Percentiles rank a stretch among this genome's conserved stretches.
These are phyloP conservation scores for Eimeria acervulina DNA, from an alignment of 169 alveolate species.

Conservation along the genomic window DNA sequence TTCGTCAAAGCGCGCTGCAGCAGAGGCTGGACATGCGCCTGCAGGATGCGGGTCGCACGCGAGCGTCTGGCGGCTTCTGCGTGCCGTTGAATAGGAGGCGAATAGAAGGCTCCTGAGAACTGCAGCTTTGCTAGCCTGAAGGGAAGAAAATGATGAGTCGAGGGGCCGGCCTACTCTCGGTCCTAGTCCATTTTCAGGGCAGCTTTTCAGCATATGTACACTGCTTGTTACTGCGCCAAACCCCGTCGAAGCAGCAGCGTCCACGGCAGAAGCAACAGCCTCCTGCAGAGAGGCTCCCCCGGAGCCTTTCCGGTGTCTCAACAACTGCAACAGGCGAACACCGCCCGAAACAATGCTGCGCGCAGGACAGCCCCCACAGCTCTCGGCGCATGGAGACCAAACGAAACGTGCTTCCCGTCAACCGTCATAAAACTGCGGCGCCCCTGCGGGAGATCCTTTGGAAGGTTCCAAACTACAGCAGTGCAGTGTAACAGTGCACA, in stretches of 20 bases:
- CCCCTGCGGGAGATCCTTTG: background rate
- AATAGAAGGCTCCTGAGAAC: background rate
- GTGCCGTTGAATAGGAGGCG: background rate
- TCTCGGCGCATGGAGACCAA: background rate
- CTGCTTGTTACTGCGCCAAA: background rate
- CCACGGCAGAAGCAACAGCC: conserved; percentile 33
- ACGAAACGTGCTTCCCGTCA: background rate
- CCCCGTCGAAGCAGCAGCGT: conserved; percentile 26
- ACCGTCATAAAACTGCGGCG: background rate
- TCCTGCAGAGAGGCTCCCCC: background rate
- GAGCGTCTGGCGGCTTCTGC: background rate
- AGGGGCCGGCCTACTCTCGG: background rate
- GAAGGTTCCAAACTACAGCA: background rate
- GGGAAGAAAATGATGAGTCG: background rate
- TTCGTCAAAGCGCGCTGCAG: conserved; percentile 2
- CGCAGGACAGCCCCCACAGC: background rate
- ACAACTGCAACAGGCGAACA: background rate
- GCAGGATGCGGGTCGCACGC: background rate
- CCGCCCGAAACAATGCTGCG: conserved; percentile 63
- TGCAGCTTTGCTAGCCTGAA: background rate
- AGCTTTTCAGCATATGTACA: background rate
- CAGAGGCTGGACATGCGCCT: background rate
- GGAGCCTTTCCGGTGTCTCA: background rate
- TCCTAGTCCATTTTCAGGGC: background rate
- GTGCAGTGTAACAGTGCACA: background rate